phyloP scores from a whole-genome alignment of 73 alveolate genomes.

The Paramecium tetraurelia region DNA sequence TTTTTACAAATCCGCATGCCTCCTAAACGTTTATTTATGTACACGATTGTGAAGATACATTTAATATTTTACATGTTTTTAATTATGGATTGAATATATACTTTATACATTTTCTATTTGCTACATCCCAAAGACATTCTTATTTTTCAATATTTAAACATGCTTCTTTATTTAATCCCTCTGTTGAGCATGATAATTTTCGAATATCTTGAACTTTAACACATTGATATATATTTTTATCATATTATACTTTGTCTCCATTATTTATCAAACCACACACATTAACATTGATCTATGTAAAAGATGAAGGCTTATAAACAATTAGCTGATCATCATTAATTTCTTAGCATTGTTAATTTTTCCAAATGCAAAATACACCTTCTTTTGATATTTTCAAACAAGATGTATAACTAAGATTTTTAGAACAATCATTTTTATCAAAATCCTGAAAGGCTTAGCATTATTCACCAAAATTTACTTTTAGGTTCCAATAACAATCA shows the following conservation, averaged over 20 bases:
- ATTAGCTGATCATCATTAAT: background rate
- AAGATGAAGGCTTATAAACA: too few species aligned
- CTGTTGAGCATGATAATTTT: background rate
- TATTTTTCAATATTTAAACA: background rate
- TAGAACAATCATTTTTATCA: background rate
- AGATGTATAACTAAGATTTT: background rate
- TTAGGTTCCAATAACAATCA: background rate
- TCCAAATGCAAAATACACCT: constrained; percentile 9
- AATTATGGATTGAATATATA: background rate
- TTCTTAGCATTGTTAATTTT: background rate
- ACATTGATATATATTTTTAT: background rate
- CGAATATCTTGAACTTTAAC: background rate
- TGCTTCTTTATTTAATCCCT: background rate
- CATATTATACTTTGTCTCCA: background rate
- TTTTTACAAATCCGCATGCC: background rate
- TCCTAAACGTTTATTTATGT: background rate
- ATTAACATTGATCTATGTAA: background rate
- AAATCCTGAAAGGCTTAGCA: background rate
- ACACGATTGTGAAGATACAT: background rate
- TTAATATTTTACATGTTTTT: background rate
- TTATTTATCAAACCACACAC: constrained; percentile 3
- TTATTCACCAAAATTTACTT: background rate
- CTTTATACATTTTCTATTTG: background rate
- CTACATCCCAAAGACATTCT: background rate
- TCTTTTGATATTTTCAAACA: background rate